phyloP scores from a whole-genome alignment of 805 yeast species.

The Huiozyma naganishii region DNA sequence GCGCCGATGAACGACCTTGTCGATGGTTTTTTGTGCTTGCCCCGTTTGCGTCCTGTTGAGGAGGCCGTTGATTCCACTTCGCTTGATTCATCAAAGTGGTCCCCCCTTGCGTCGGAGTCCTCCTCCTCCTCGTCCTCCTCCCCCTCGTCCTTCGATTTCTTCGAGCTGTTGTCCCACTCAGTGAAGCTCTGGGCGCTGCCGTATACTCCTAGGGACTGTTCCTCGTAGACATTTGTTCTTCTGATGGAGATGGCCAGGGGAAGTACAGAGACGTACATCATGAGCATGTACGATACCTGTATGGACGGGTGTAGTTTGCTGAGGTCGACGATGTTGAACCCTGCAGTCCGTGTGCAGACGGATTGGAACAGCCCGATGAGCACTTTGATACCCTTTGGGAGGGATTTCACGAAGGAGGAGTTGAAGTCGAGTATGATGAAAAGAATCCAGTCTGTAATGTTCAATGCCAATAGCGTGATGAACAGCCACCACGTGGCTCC shows the following conservation, averaged over 20 bases:
- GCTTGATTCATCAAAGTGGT: neutral
- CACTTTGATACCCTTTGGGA: constrained; percentile 57
- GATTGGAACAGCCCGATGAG: constrained; percentile 84
- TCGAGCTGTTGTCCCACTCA: neutral
- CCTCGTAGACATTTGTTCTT: constrained; percentile 94
- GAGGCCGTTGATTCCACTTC: neutral
- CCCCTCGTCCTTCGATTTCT: constrained; percentile 5
- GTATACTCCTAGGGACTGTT: constrained; percentile 83
- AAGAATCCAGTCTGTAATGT: constrained; percentile 64
- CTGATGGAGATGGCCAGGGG: constrained; percentile 94
- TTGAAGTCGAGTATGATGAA: constrained; percentile 68
- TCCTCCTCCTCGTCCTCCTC: constrained; percentile 14
- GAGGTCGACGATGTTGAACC: constrained; percentile 63
- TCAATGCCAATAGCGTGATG: constrained; percentile 57
- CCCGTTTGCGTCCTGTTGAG: constrained; percentile 6
- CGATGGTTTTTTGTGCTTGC: constrained; percentile 20
- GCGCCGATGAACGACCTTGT: constrained; percentile 61
- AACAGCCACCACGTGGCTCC: constrained; percentile 93
- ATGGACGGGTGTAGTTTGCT: constrained; percentile 73
- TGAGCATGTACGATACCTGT: constrained; percentile 82
- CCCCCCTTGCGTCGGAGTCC: neutral
- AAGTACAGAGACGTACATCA: constrained; percentile 95
- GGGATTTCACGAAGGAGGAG: constrained; percentile 34
- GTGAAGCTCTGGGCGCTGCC: constrained; percentile 10
- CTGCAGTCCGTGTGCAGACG: constrained; percentile 86